phyloP scores from a whole-genome alignment of 192 early-diverging fungal species.

The Coemansia reversa region DNA sequence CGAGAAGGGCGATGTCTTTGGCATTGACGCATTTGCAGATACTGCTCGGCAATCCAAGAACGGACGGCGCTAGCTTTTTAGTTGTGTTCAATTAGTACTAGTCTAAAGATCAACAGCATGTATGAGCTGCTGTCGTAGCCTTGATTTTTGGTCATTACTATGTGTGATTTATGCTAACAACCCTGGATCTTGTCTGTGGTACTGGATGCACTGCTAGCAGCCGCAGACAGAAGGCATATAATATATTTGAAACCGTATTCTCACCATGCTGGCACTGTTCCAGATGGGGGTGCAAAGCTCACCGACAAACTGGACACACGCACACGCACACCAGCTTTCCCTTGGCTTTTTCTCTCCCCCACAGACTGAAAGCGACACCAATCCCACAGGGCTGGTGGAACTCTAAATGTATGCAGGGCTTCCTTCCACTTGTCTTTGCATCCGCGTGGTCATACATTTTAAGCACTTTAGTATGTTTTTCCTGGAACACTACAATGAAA shows the following conservation, averaged over 20 bases:
- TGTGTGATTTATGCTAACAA: neutral
- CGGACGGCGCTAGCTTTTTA: neutral
- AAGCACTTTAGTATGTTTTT: neutral
- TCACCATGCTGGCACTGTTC: neutral
- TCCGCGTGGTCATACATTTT: neutral
- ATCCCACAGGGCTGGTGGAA: neutral
- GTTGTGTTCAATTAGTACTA: neutral
- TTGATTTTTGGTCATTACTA: no score
- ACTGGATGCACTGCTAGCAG: neutral
- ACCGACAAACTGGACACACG: neutral
- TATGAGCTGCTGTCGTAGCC: neutral
- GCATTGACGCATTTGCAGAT: slow-evolving; percentile 82
- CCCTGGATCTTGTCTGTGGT: neutral
- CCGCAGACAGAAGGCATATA: neutral
- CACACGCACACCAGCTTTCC: neutral
- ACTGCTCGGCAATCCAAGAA: slow-evolving; percentile 17
- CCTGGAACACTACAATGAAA: neutral
- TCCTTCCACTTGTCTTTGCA: no score
- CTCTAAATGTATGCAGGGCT: neutral
- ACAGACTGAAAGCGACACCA: neutral
- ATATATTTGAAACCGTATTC: neutral
- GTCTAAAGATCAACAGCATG: neutral
- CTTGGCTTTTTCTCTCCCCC: neutral
- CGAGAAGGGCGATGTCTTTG: slow-evolving; percentile 95
- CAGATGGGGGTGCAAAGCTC: neutral